Base-by-base conservation (phyloP, 495 filamentous ascomycete species). In the Aspergillus carlsbadensis region DNA sequence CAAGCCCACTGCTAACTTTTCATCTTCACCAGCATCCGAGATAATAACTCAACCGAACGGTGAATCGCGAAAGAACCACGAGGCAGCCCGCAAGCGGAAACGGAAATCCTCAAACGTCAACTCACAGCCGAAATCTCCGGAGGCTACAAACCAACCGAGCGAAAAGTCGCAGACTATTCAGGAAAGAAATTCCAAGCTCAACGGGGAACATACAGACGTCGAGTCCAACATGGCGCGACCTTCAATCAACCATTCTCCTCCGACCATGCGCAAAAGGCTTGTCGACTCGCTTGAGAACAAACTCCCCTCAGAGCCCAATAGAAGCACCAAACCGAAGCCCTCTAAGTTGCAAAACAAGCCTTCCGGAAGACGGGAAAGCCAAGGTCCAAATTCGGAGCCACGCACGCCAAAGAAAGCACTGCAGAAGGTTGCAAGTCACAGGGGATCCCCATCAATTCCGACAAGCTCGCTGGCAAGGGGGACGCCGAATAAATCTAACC, bases 21-120 rank as follows among this genome's bases (percentile, higher is more conserved):
- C 31, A 21, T 24, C 17, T 24, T 36, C 18, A 5, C 22, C 10
- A n/a, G 13, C 40, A 33, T 34, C 42, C 2, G 47, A 21, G 2
- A 15, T 22, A 13, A 31, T 48, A 14, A 41, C 31, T 35, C 35
- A 42, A 35, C 10, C 20, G 14, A 58, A 42, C 29, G 0, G 42
- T 17, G 18, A 54, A 51, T 42, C 29, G 44, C 44, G 54, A 8
- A 22, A 35, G 15, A 40, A 33, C 1, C 33, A 52, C 26, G 22
- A 50, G 24, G 11, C 50, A 4, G 14, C 40, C 15, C 8, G n/a
- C 4, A 44, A 59, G 24, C 50, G 50, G 44, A 54, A 51, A 51
- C 43, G 51, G 11, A 59, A 59, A 26, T 54, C 57, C 24, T 40
- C 10, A 2, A 34, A 50, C 10, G 22, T n/a, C 22, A 15, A 13